Percentiles rank a stretch among this genome's conserved stretches.
These are phyloP conservation scores for Aspergillus tubingensis DNA, from an alignment of 2,329 filamentous ascomycete species.

Conservation along the genomic window DNA sequence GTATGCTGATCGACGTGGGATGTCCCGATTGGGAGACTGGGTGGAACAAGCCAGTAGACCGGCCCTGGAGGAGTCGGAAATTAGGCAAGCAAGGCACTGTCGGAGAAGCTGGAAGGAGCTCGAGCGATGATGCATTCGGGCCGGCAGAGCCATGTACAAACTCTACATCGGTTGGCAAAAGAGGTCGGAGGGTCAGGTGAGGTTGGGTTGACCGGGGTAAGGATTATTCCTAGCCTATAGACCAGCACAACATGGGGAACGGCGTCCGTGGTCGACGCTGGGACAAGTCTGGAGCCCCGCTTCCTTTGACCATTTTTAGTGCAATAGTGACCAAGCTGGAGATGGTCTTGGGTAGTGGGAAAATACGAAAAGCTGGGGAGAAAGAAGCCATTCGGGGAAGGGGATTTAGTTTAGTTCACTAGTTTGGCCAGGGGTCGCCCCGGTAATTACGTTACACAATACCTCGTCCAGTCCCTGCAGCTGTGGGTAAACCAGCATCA, in stretches of 20 bases:
- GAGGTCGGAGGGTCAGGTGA: neutral
- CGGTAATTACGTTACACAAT: neutral
- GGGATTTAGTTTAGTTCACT: neutral
- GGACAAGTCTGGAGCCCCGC: neutral
- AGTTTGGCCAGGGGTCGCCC: neutral
- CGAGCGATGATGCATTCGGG: neutral
- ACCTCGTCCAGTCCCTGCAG: neutral
- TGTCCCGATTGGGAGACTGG: neutral
- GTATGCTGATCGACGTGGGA: constrained; percentile 6
- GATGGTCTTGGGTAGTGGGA: neutral
- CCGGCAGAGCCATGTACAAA: neutral
- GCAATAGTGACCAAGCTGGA: no score
- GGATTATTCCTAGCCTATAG: neutral
- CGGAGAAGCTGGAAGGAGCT: neutral
- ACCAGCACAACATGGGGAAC: neutral
- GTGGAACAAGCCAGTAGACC: neutral
- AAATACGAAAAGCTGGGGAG: neutral
- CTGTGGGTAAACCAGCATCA: neutral
- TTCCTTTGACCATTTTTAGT: neutral
- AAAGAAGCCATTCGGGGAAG: neutral
- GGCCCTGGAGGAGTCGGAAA: constrained; percentile 1
- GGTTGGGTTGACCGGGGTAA: neutral
- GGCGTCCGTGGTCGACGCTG: neutral
- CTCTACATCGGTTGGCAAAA: neutral
- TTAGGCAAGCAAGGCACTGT: constrained; percentile 1